These are phyloP conservation scores for Exophiala sp. DNA, from an alignment of 2,329 filamentous ascomycete species.

Conservation along the genomic window DNA sequence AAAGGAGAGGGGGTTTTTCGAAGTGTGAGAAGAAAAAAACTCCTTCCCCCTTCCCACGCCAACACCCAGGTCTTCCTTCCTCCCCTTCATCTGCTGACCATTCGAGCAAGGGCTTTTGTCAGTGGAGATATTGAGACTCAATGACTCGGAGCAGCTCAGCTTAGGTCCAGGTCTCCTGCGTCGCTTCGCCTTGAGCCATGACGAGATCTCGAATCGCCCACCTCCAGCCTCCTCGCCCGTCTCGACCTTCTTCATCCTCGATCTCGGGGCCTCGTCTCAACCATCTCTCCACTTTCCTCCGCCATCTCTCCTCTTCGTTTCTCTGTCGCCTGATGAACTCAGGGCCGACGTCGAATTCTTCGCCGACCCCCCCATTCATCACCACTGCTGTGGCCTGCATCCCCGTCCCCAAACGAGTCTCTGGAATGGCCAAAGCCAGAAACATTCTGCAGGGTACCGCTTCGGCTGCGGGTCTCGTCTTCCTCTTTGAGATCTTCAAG, in stretches of 20 bases:
- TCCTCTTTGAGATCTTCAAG: slow-evolving; percentile 85
- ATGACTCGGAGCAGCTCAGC: too few species aligned
- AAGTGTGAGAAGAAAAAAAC: too few species aligned
- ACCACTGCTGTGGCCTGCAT: slow-evolving; percentile 33
- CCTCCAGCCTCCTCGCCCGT: slow-evolving; percentile 59
- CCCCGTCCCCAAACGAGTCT: slow-evolving; percentile 25
- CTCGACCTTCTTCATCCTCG: slow-evolving; percentile 44
- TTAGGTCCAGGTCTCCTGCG: not conserved
- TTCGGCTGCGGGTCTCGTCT: slow-evolving; percentile 29
- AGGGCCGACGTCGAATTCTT: slow-evolving; percentile 95
- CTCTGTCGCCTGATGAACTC: slow-evolving; percentile 85
- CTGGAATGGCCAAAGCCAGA: slow-evolving; percentile 15
- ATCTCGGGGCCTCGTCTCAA: slow-evolving; percentile 43
- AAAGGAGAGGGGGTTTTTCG: not conserved
- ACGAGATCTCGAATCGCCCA: slow-evolving; percentile 49
- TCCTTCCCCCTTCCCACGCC: too few species aligned
- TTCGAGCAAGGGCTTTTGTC: too few species aligned
- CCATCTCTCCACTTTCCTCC: slow-evolving; percentile 82
- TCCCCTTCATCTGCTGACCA: too few species aligned
- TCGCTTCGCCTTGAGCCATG: slow-evolving; percentile 16
- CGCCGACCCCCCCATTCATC: slow-evolving; percentile 78
- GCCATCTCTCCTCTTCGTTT: slow-evolving; percentile 88
- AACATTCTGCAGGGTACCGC: slow-evolving; percentile 20
- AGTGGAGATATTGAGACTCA: not conserved
- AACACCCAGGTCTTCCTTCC: too few species aligned